These are phyloP conservation scores for Caryopteris hybrid DNA, from an alignment of 305 asterid species.

Conservation along the genomic window DNA sequence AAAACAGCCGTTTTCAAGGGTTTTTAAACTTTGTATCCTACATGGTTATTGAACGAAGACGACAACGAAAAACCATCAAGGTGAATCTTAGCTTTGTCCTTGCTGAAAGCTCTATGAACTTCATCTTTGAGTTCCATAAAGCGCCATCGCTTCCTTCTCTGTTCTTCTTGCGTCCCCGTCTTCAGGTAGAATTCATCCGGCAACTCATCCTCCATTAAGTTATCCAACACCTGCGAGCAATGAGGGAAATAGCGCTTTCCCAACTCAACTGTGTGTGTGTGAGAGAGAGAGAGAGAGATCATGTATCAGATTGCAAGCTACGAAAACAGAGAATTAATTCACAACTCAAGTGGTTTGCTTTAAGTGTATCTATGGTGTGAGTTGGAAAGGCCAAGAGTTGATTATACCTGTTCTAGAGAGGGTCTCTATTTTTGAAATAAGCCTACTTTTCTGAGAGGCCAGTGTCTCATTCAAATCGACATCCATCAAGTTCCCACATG, in stretches of 20 bases:
- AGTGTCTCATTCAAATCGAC: conserved; percentile 77
- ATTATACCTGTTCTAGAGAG: conserved; percentile 64
- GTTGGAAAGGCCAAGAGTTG: neutral
- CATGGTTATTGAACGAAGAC: conserved; percentile 21
- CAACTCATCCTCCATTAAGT: conserved; percentile 62
- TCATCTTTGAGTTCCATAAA: conserved; percentile 62
- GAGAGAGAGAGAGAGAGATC: neutral
- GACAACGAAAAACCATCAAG: conserved; percentile 43
- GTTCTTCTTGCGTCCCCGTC: conserved; percentile 65
- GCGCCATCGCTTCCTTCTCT: conserved; percentile 42
- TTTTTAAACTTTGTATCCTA: conserved; percentile 26
- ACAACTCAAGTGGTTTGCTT: neutral
- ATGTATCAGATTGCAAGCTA: neutral
- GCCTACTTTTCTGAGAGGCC: conserved; percentile 35
- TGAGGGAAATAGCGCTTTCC: conserved; percentile 61
- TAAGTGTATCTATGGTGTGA: neutral
- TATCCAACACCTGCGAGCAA: conserved; percentile 73
- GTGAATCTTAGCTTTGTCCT: conserved; percentile 58
- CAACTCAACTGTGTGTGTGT: conserved; percentile 49
- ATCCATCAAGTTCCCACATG: conserved; percentile 62
- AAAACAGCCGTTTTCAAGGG: conserved; percentile 2
- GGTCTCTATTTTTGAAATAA: conserved; percentile 51
- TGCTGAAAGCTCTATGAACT: conserved; percentile 58
- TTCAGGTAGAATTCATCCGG: conserved; percentile 50
- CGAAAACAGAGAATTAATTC: neutral